These are phyloP conservation scores for Tillandsia leiboldiana DNA, from an alignment of 176 grass and related monocot species.

Conservation along the genomic window DNA sequence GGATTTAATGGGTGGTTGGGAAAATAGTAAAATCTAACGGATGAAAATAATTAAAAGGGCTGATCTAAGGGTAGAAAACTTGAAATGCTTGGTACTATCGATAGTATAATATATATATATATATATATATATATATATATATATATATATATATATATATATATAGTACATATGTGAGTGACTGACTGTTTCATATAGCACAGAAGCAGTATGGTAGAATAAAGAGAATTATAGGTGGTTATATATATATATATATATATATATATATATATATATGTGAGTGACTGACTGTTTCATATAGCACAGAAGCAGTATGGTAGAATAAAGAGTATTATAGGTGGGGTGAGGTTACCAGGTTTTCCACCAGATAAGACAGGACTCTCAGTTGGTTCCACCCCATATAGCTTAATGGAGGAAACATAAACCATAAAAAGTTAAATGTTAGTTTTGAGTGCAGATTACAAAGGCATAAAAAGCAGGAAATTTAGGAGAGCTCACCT, in stretches of 20 bases:
- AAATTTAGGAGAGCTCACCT: slow-evolving; percentile 23
- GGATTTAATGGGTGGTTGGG: too few relatives aligned
- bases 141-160: too few relatives aligned
- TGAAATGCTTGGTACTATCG: too few relatives aligned
- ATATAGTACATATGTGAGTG: neutral
- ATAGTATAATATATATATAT: too few relatives aligned
- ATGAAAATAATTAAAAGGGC: too few relatives aligned
- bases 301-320: neutral
- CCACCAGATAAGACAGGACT: slow-evolving; percentile 75
- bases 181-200: neutral
- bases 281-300: neutral
- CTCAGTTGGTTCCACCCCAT: slow-evolving; percentile 77
- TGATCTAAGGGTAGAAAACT: too few relatives aligned
- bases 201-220: neutral
- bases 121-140: too few relatives aligned
- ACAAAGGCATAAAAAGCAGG: neutral
- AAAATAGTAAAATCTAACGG: too few relatives aligned
- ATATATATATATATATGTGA: too few relatives aligned
- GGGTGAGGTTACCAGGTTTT: slow-evolving; percentile 52
- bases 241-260: too few relatives aligned
- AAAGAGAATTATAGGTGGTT: neutral
- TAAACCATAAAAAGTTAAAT: neutral
- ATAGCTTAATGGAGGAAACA: slow-evolving; percentile 32
- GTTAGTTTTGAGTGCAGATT: neutral
- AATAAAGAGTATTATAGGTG: neutral